phyloP scores from a whole-genome alignment of 129 eudicot species.

The Smallanthus sonchifolius region DNA sequence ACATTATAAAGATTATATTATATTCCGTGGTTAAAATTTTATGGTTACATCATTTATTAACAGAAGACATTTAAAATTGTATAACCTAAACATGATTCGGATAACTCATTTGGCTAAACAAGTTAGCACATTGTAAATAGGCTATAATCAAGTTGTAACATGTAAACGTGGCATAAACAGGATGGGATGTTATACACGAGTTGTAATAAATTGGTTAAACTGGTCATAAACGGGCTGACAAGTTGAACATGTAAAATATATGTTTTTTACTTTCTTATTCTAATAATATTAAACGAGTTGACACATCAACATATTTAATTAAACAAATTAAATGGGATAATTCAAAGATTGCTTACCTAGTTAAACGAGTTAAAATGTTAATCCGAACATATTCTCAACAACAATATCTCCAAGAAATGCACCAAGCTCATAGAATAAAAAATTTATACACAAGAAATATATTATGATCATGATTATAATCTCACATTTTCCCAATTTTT shows the following conservation, averaged over 20 bases:
- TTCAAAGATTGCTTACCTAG: no score
- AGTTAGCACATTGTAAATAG: not conserved
- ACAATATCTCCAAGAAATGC: not conserved
- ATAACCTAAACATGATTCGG: no score
- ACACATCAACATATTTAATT: not conserved
- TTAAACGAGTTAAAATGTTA: not conserved
- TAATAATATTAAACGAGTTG: not conserved
- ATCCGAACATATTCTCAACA: not conserved
- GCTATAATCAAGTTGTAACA: not conserved
- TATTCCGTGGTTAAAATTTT: no score
- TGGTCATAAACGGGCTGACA: not conserved
- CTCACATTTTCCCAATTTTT: not conserved
- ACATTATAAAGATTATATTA: no score
- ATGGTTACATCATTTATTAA: no score
- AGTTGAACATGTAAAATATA: not conserved
- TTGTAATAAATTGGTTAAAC: not conserved
- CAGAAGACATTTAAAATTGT: no score
- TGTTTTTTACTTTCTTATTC: no score
- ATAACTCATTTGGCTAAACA: no score
- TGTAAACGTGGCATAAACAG: not conserved
- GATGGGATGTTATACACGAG: not conserved
- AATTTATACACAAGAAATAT: not conserved
- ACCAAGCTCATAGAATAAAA: not conserved
- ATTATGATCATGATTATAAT: not conserved
- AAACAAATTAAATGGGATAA: no score